Evolutionary conservation across 1,284 basidiomycete genomes (phyloP).

Genomic region (Trametes versicolor): DNA sequence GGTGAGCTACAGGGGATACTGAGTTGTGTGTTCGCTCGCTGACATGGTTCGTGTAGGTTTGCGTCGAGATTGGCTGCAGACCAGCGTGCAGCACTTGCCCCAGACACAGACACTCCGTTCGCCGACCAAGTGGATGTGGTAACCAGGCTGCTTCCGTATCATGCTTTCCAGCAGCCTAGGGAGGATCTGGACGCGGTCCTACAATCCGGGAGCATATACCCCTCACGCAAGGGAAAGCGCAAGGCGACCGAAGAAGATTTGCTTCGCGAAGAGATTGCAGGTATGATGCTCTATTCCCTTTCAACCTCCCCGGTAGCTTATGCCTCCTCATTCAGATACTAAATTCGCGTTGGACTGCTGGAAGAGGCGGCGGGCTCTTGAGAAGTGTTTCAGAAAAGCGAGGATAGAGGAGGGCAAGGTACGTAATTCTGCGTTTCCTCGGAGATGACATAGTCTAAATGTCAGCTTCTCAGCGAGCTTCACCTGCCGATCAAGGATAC

Average conservation of each 20-base stretch:
- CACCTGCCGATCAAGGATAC: constrained; percentile 69
- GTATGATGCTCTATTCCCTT: constrained; percentile 46
- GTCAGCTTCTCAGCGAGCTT: constrained; percentile 56
- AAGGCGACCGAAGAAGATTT: constrained; percentile 59
- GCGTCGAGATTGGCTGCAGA: constrained; percentile 65
- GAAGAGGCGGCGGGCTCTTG: constrained; percentile 61
- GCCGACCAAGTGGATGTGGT: constrained; percentile 66
- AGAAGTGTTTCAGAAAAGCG: constrained; percentile 64
- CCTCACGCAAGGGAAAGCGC: constrained; percentile 57
- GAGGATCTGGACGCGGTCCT: constrained; percentile 59
- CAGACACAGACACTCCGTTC: constrained; percentile 77
- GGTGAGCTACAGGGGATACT: constrained; percentile 48
- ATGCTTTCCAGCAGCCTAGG: constrained; percentile 76
- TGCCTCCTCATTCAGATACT: constrained; percentile 54
- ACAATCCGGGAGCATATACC: constrained; percentile 36
- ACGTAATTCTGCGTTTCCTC: constrained; percentile 35
- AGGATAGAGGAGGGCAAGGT: constrained; percentile 67
- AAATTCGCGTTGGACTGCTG: constrained; percentile 73
- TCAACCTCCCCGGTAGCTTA: background rate
- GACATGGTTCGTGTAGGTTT: constrained; percentile 53
- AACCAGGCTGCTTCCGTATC: constrained; percentile 76
- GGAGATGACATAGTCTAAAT: constrained; percentile 19
- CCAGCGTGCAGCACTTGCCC: constrained; percentile 65
- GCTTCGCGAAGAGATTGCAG: constrained; percentile 62
- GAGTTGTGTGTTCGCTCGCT: background rate